Evolutionary conservation across 208 protist species (phyloP).

Genomic region (Leishmania tarentolae): DNA sequence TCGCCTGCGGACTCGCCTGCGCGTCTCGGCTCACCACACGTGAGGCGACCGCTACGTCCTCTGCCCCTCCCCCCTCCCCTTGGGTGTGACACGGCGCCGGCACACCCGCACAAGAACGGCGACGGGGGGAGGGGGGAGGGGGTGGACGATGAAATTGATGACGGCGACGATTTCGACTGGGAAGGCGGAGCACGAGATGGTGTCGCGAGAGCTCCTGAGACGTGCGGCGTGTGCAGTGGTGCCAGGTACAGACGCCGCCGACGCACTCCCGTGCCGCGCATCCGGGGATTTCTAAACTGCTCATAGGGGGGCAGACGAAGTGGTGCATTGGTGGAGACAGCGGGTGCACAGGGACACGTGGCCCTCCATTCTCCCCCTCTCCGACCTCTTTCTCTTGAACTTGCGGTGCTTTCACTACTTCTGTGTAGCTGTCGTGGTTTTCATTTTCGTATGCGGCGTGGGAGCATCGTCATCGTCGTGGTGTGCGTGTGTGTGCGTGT

Average conservation of each 20-base stretch:
- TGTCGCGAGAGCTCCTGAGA: neutral
- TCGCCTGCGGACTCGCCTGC: neutral
- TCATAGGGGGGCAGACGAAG: neutral
- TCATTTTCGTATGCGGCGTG: neutral
- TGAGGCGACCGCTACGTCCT: neutral
- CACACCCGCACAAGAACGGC: neutral
- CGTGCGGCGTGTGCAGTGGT: neutral
- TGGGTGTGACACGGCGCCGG: neutral
- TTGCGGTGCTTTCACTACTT: neutral
- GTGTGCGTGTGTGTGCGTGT: too few species aligned
- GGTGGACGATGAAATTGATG: neutral
- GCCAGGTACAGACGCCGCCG: neutral
- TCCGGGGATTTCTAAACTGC: neutral
- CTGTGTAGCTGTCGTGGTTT: neutral
- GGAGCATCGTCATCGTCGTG: neutral
- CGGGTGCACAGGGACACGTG: neutral
- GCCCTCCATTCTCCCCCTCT: neutral
- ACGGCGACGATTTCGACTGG: neutral
- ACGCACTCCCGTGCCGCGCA: neutral
- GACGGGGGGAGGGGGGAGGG: neutral
- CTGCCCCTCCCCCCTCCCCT: neutral
- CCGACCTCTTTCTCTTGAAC: neutral
- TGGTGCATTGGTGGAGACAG: neutral
- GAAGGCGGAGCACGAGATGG: neutral
- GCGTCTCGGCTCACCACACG: neutral